Evolutionary conservation across 2,329 filamentous ascomycete genomes (phyloP), one percentile per base, ranked within the genome.

Genomic region (Paraphaeosphaeria sporulosa): DNA sequence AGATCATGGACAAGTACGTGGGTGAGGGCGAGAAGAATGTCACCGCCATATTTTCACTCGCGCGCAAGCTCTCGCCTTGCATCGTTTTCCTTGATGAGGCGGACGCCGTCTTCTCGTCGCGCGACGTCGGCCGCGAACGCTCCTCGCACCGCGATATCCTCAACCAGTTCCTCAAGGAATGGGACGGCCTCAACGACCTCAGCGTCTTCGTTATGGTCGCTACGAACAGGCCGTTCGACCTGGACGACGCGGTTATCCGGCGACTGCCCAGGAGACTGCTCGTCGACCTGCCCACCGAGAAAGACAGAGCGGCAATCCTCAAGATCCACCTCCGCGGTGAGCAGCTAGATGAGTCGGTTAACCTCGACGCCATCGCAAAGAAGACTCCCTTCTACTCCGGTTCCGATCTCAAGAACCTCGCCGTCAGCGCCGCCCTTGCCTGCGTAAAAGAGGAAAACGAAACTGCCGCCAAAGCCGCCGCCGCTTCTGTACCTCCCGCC

Each of bases 61-160:
- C 95, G 4, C 93, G 93, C 79, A 97, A 97, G 77, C 86, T 97
- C 8, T 90, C 91, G 1, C 95, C 95, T 0, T 94, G 94, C 72
- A 90, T 99, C 17, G 92, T 99, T 53, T 98, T 99, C 80, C 93
- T 99, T 63, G 95, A 99, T 72, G 95, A 99, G 79, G 95, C 94
- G 23, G 95, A 99, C 76, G 91, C 94, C 8, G 89, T 99, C 50
- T 90, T 99, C 58, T 92, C 92, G 27, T 89, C 91, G 17, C 88
- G 95, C 57, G 85, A 88, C 64, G 86, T 86, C 42, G 83, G 85
- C 25, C 85, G 85, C 60, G 89, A 87, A 67, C 85, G 91, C 32
- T 87, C 87, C 6, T 89, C 87, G 1, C 92, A 96, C 68, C 88
- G 94, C 52, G 94, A 97, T 76, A 90, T 95, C 57, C 94, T 98